Evolutionary conservation across 306 rosid species (phyloP).

Genomic region (Pueraria montana): DNA sequence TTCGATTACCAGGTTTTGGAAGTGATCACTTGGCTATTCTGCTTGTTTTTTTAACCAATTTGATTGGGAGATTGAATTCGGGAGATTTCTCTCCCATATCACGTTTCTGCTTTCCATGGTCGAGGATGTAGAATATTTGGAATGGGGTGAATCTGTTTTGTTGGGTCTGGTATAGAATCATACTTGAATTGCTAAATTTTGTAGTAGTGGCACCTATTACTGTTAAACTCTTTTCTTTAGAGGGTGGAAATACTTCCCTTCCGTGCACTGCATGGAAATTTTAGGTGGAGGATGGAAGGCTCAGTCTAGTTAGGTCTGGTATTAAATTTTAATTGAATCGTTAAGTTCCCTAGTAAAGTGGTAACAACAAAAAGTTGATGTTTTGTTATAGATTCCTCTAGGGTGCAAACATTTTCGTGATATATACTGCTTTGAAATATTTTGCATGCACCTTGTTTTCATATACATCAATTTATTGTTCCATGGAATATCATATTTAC

Average conservation of each 20-base stretch:
- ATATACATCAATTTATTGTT: conserved; percentile 13
- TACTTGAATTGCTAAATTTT: conserved; percentile 22
- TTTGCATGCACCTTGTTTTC: neutral
- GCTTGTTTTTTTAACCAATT: conserved; percentile 29
- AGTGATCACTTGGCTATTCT: conserved; percentile 3
- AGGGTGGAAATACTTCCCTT: conserved; percentile 3
- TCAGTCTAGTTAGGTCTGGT: conserved; percentile 1
- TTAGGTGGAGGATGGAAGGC: neutral
- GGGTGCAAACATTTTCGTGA: conserved; percentile 20
- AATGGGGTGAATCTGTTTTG: conserved; percentile 19
- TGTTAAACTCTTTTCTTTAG: neutral
- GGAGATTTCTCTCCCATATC: neutral
- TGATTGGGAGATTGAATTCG: conserved; percentile 30
- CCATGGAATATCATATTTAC: neutral
- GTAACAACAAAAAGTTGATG: neutral
- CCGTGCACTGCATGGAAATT: neutral
- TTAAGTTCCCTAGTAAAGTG: conserved; percentile 23
- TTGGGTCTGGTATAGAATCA: conserved; percentile 5
- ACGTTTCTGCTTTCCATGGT: conserved; percentile 12
- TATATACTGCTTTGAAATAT: neutral
- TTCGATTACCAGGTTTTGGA: conserved; percentile 4
- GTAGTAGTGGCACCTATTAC: neutral
- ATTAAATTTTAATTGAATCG: conserved; percentile 17
- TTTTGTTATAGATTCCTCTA: conserved; percentile 4
- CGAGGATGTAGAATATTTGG: conserved; percentile 23